Percentiles rank a stretch among this genome's conserved stretches.
These are phyloP conservation scores for Phoenix dactylifera DNA, from an alignment of 176 grass and related monocot genomes.

Conservation along the genomic window DNA sequence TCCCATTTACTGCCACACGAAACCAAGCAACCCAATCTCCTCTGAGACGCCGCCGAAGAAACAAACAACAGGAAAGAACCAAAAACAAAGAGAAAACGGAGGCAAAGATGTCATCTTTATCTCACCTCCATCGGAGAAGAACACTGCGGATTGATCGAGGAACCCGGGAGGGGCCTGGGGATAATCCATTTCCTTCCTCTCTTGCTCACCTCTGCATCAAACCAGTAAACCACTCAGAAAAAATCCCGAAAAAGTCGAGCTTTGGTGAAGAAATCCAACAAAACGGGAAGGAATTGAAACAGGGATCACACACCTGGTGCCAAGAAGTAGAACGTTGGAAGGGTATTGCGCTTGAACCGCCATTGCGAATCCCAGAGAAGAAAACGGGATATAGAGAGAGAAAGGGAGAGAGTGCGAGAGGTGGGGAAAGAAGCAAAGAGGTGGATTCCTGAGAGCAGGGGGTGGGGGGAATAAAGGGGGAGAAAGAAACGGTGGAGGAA, in stretches of 20 bases:
- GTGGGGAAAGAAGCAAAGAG: neutral
- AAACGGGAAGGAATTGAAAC: neutral
- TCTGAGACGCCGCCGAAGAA: conserved; percentile 10
- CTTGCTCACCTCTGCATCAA: conserved; percentile 45
- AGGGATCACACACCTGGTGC: conserved; percentile 32
- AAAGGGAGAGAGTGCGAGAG: neutral
- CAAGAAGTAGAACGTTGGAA: conserved; percentile 46
- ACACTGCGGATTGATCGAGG: conserved; percentile 22
- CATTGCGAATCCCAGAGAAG: conserved; percentile 22
- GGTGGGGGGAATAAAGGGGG: neutral
- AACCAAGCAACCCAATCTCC: conserved; percentile 9
- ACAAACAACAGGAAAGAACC: conserved; percentile 7
- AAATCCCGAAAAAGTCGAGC: neutral
- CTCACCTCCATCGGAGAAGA: conserved; percentile 32
- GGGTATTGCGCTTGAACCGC: conserved; percentile 62
- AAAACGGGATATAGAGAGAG: neutral
- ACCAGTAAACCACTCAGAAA: neutral
- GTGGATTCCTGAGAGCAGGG: neutral
- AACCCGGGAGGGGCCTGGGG: neutral
- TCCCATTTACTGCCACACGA: conserved; percentile 32
- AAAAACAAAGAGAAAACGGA: no score
- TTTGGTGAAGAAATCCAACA: no score
- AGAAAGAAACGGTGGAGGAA: neutral
- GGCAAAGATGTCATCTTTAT: neutral
- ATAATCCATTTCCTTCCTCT: conserved; percentile 46